Evolutionary conservation across 805 yeast genomes (phyloP), one percentile per base, ranked within the genome.

Genomic region (Kluyveromyces starmeri): DNA sequence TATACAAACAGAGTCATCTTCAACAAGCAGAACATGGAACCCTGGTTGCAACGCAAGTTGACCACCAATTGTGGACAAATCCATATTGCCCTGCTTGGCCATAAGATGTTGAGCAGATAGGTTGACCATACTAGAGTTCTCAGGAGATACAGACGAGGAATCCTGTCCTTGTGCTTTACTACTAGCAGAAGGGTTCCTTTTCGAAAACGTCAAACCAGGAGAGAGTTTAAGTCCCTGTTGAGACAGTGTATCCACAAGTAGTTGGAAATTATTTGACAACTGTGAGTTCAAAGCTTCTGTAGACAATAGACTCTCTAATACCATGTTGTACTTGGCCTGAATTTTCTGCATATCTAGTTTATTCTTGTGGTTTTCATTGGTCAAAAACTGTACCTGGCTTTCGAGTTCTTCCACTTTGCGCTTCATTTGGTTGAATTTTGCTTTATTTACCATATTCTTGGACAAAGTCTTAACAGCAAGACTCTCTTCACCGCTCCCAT

Each of bases 1-100:
- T 35, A 85, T 81, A 46, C 95, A 82, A 24, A 82, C 83, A 25
- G 71, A 74, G 55, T 80, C 94, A 58, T 81, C 94, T 56, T 81
- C 94, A 11, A 82, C 92, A 17, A 83, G 58, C 27, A 81, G 60
- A 3, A 82, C 89, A 49, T 78, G 86, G 53, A 79, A 75, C 16
- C 76, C 75, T 17, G 57, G 61, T 12, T 52, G 48, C 27, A 63
- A 37, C 8, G 32, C 34, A 10, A 14, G n/a, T 9, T 35, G 33
- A 12, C 15, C 40, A 41, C 12, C 28, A 7, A 16, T 26, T n/a
- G 28, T 17, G 7, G 16, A 5, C n/a, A 14, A 5, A 7, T 26
- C 28, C 13, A 7, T n/a, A 8, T 11, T 16, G 4, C 11, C 12
- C 8, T 14, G 24, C 21, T 22, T 30, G n/a, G n/a, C 13, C 21